Percentiles rank a stretch among this genome's conserved stretches.
Evolutionary conservation across 176 grass and related monocot species (phyloP).

Genomic region (Paspalum notatum): DNA sequence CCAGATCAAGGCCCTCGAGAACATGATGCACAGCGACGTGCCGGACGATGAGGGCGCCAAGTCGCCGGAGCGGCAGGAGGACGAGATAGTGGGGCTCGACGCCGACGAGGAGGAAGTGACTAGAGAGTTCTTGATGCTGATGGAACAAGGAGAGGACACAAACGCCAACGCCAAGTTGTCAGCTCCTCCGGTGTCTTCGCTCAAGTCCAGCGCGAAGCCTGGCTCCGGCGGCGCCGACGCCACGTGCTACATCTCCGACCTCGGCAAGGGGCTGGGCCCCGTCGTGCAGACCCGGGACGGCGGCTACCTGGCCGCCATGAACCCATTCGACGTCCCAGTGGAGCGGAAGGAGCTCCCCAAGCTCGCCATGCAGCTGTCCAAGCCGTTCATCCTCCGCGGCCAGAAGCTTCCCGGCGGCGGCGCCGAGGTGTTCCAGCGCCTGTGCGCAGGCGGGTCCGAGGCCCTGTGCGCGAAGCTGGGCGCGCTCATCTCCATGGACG

Average conservation of each 20-base stretch:
- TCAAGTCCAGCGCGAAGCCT: constrained; percentile 28
- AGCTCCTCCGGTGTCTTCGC: constrained; percentile 39
- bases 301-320: constrained; percentile 77
- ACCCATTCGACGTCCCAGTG: constrained; percentile 78
- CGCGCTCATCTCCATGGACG: constrained; percentile 63
- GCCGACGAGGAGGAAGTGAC: constrained; percentile 84
- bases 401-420: constrained; percentile 58
- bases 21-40: constrained; percentile 62
- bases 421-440: constrained; percentile 72
- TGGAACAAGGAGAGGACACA: constrained; percentile 56
- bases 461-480: constrained; percentile 47
- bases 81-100: constrained; percentile 48
- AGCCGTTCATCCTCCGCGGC: constrained; percentile 64
- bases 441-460: constrained; percentile 54
- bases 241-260: constrained; percentile 66
- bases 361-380: constrained; percentile 92
- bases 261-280: constrained; percentile 80
- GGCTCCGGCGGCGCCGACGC: constrained; percentile 26
- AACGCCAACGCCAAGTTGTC: constrained; percentile 10
- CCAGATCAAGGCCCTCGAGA: constrained; percentile 90
- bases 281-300: constrained; percentile 84
- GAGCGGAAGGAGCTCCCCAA: constrained; percentile 67
- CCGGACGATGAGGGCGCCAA: constrained; percentile 22
- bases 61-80: constrained; percentile 30
- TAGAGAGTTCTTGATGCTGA: constrained; percentile 70